These are phyloP conservation scores for Coniophora puteana DNA, from an alignment of 1,284 basidiomycete species.

Conservation along the genomic window DNA sequence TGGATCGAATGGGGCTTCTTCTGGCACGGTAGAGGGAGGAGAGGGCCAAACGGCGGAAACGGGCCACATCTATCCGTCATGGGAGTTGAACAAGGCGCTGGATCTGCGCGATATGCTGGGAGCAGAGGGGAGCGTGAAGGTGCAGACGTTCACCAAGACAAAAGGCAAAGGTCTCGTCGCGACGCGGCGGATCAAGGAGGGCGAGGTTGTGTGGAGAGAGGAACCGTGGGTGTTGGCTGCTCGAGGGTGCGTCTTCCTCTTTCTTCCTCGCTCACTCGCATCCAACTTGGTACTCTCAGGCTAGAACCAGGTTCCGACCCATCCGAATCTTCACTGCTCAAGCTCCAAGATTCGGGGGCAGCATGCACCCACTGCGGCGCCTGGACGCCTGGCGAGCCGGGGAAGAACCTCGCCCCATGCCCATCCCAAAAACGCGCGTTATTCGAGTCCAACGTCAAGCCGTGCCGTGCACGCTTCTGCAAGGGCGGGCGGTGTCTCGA, in stretches of 20 bases:
- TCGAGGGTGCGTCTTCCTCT: conserved; percentile 53
- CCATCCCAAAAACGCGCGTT: conserved; percentile 36
- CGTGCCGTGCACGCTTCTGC: conserved; percentile 73
- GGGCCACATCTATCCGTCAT: too few species aligned
- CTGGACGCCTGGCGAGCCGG: too few species aligned
- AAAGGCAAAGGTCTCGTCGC: conserved; percentile 87
- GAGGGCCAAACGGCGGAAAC: too few species aligned
- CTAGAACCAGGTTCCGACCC: neutral
- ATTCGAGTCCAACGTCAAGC: too few species aligned
- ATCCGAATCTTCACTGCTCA: conserved; percentile 22
- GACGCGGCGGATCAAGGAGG: conserved; percentile 58
- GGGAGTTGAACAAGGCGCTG: too few species aligned
- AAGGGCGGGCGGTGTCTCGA: conserved; percentile 70
- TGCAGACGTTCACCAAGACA: conserved; percentile 63
- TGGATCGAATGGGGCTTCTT: too few species aligned
- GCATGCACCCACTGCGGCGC: conserved; percentile 69
- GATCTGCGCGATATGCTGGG: too few species aligned
- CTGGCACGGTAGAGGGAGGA: too few species aligned
- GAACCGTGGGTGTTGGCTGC: conserved; percentile 70
- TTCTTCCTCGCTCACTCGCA: neutral
- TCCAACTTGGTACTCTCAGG: neutral
- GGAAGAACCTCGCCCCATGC: too few species aligned
- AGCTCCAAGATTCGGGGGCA: conserved; percentile 54
- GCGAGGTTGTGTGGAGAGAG: conserved; percentile 82
- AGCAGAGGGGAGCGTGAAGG: too few species aligned